Evolutionary conservation across 2,329 filamentous ascomycete species (phyloP).

Genomic region (Colletotrichum viniferum): DNA sequence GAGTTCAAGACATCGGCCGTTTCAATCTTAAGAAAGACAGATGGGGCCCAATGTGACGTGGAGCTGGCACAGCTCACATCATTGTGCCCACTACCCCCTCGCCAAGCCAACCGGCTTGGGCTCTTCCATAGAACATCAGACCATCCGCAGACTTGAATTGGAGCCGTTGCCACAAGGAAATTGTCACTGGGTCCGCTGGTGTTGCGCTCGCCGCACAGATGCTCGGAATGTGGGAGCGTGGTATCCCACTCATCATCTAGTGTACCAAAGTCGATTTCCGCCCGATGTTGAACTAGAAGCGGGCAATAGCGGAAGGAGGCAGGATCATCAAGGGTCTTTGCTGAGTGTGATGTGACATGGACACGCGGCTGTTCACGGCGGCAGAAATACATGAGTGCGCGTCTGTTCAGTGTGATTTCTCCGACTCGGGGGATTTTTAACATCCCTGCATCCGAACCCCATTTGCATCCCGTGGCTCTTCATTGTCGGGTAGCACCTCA

Average conservation of each 20-base stretch:
- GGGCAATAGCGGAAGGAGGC: background rate
- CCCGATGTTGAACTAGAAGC: background rate
- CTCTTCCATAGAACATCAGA: background rate
- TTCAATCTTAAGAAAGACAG: background rate
- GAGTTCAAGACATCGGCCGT: background rate
- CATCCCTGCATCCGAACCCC: background rate
- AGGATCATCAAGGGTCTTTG: background rate
- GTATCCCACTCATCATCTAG: background rate
- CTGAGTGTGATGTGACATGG: background rate
- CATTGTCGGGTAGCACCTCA: background rate
- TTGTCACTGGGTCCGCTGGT: background rate
- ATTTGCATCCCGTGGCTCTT: background rate
- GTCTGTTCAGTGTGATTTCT: background rate
- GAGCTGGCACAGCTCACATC: background rate
- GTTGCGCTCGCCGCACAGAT: background rate
- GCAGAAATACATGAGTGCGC: background rate
- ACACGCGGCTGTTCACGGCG: background rate
- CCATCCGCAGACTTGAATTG: background rate
- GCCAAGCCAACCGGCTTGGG: background rate
- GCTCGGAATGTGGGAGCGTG: background rate
- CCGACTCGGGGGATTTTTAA: background rate
- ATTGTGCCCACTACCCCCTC: background rate
- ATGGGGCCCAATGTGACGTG: background rate
- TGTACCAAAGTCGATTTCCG: background rate
- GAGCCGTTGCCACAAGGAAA: background rate